Evolutionary conservation across 2,329 filamentous ascomycete species (phyloP), one percentile per base, ranked within the genome.

Genomic region (Monilinia aucupariae): DNA sequence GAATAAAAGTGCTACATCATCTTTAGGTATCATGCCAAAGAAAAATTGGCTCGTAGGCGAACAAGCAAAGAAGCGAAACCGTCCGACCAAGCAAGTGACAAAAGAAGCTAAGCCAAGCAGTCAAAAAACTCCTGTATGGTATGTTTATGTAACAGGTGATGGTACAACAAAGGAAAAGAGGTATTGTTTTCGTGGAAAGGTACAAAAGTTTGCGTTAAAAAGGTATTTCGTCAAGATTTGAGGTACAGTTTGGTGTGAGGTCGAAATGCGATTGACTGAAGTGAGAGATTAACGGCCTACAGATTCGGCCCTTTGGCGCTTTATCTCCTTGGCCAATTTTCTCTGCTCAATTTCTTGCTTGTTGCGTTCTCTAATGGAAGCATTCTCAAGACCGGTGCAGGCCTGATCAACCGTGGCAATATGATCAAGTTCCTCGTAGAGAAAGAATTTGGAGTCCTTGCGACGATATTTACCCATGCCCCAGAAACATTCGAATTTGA

Each of bases 401-500:
- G 20, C 25, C 30, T 8, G 41, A 30, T 55, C 53, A 22, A 55
- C 20, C 27, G 27, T 55, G 32, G 53, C 39, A 45, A 55, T 55
- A 32, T 55, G 53, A 55, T 55, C 53, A 10, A 17, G 25, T 55
- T 55, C 53, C 39, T 55, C 45, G 20, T 55, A 32, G 7, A 45
- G 43, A 43, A 72, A 55, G 3, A 68, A 20, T n/a, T 63, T 37
- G 58, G 72, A 71, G 9, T 64, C 8, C 17, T 61, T 39, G 49
- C 71, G 64, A 20, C 30, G 39, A 20, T 66, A 56, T 62, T 68
- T 71, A 4, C 70, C 72, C 39, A 63, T 64, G 7, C 73, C 71
- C 68, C 68, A 71, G 48, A 66, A 72, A 54, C 72, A 73, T 27
- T 74, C 71, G 47, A 74, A 74, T 41, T 64, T 61, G 27, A 73